A percentile compares a stretch with the other conserved stretches of the same genome.
Conservation (phyloP, 2,329 filamentous ascomycete species). For the Colletotrichum lupini region DNA sequence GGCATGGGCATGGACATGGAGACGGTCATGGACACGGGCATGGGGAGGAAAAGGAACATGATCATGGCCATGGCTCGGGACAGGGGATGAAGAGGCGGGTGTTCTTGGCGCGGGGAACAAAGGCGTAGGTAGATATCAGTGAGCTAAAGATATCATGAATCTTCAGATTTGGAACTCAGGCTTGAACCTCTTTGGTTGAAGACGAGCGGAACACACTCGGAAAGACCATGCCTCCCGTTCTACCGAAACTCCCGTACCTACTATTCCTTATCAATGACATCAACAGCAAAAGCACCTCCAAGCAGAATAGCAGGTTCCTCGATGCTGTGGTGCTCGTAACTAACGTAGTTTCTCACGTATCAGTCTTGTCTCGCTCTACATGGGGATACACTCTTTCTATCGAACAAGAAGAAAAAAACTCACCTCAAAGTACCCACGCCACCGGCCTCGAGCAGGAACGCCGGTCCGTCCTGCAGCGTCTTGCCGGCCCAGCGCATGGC, state of each 20-base stretch:
- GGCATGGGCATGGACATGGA: conserved; percentile 33
- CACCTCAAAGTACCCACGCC: conserved; percentile 84
- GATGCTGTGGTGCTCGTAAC: conserved; percentile 84
- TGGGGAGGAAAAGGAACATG: conserved; percentile 16
- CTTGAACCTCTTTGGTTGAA: background rate
- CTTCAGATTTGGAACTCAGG: too few relatives aligned
- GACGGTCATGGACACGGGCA: conserved; percentile 2
- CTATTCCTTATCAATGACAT: conserved; percentile 41
- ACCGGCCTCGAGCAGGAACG: conserved; percentile 88
- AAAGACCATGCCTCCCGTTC: background rate
- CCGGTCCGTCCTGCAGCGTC: conserved; percentile 78
- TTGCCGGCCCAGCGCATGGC: conserved; percentile 87
- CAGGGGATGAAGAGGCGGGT: conserved; percentile 54
- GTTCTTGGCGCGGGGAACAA: conserved; percentile 42
- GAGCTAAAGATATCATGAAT: background rate
- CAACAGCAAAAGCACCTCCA: conserved; percentile 75
- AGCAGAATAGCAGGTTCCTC: conserved; percentile 84
- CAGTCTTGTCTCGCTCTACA: background rate
- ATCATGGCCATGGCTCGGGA: conserved; percentile 42
- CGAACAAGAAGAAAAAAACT: conserved; percentile 34
- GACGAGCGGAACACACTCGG: background rate
- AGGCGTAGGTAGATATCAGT: background rate
- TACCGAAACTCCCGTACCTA: conserved; percentile 31
- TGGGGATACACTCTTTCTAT: background rate
- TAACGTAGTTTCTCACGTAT: conserved; percentile 42